These are phyloP conservation scores for Yarrowia sp. DNA, from an alignment of 805 yeast species.

Conservation along the genomic window DNA sequence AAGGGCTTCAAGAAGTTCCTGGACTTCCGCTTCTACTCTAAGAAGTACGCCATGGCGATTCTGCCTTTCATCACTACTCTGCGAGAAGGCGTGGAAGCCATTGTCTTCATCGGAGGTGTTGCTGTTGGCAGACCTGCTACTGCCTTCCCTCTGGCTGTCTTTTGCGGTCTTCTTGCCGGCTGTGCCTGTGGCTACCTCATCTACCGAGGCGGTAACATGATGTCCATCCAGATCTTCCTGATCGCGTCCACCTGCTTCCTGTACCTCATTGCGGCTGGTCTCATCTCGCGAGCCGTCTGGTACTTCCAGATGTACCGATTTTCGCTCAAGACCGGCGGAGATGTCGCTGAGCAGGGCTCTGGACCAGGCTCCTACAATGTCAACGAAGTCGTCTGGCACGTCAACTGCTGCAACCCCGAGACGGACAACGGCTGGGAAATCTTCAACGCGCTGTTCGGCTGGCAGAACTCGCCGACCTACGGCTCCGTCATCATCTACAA, in stretches of 20 bases:
- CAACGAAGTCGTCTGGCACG: constrained; percentile 82
- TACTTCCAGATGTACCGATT: constrained; percentile 69
- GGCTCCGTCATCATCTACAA: constrained; percentile 90
- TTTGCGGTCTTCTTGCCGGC: constrained; percentile 83
- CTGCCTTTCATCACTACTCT: constrained; percentile 87
- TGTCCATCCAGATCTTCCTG: constrained; percentile 85
- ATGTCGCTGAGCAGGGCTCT: constrained; percentile 85
- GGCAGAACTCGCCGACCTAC: constrained; percentile 96
- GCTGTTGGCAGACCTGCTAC: constrained; percentile 65
- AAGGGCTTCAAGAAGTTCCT: constrained; percentile 53
- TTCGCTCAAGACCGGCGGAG: constrained; percentile 78
- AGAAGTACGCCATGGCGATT: constrained; percentile 83
- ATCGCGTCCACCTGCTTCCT: constrained; percentile 83
- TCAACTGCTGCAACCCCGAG: constrained; percentile 95
- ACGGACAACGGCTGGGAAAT: constrained; percentile 94
- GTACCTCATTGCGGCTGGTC: constrained; percentile 86
- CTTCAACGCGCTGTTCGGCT: constrained; percentile 89
- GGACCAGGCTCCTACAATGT: constrained; percentile 96
- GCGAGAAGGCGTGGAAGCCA: constrained; percentile 97
- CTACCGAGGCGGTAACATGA: constrained; percentile 76
- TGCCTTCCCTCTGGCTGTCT: constrained; percentile 91
- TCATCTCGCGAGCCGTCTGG: constrained; percentile 94
- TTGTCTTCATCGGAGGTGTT: constrained; percentile 94
- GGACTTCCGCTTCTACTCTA: constrained; percentile 43
- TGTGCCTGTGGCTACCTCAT: constrained; percentile 62